These are phyloP conservation scores for Calonectria pseudoreteaudii DNA, from an alignment of 2,329 filamentous ascomycete species.

Conservation along the genomic window DNA sequence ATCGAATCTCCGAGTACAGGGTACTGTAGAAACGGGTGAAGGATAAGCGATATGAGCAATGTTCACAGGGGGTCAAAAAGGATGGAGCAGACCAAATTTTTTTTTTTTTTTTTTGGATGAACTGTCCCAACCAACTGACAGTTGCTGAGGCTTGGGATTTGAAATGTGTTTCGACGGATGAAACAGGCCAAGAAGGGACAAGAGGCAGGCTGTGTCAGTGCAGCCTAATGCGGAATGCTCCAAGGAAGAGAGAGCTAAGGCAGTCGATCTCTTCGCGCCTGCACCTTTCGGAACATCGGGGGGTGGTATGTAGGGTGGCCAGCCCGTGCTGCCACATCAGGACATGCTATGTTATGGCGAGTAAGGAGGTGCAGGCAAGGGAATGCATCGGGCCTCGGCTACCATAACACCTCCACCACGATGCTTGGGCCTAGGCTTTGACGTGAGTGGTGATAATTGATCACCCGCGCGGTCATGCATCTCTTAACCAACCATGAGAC, in stretches of 20 bases:
- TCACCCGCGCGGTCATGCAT: background rate
- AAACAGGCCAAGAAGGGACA: slow-evolving; percentile 12
- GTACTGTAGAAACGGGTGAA: slow-evolving; percentile 15
- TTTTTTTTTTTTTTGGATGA: too few relatives aligned
- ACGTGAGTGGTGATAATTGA: background rate
- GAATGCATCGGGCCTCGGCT: background rate
- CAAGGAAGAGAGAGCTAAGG: background rate
- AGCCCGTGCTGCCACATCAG: background rate
- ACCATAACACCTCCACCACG: background rate
- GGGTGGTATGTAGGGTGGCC: background rate
- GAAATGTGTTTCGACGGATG: slow-evolving; percentile 30
- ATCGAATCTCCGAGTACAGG: slow-evolving; percentile 14
- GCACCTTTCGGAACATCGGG: background rate
- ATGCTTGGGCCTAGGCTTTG: background rate
- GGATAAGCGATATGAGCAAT: slow-evolving; percentile 34
- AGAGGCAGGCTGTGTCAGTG: background rate
- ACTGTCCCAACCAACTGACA: slow-evolving; percentile 36
- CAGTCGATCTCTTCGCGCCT: background rate
- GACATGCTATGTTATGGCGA: background rate
- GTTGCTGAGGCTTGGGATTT: slow-evolving; percentile 28
- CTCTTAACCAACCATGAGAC: background rate
- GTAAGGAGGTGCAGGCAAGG: background rate
- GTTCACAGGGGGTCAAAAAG: slow-evolving; percentile 27
- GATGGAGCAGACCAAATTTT: slow-evolving; percentile 34
- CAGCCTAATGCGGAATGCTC: background rate